Evolutionary conservation across 1,139 yeast genomes (phyloP), one percentile per base, ranked within the genome.

Genomic region (Saccharomycopsis crataegensis): DNA sequence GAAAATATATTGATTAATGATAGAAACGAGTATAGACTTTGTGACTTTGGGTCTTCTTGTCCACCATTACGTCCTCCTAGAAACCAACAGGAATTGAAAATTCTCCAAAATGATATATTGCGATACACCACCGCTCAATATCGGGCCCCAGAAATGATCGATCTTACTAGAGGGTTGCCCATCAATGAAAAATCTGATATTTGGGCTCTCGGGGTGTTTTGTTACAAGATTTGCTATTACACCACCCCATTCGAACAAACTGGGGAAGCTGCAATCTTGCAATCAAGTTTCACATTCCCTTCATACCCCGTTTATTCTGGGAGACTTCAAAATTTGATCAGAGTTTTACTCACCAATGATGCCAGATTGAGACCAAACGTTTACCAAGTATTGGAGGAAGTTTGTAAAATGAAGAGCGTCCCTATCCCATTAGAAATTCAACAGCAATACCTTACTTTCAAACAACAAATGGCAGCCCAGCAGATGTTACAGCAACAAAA

Each of bases 91-190:
- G 96, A 86, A 63, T 74, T 83, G 61, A 82, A 82, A 52, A 70
- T 77, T 14, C 69, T 91, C 48, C 87, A 86, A 59, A 88, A 87
- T 60, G 97, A 93, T 64, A 80, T 93, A 56, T 81, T 87, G 73
- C 83, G 84, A 59, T 94, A 93, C 67, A 93, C 99, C 0, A 93
- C 99, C 1, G 96, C 97, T n/a, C 99, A 93, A 67, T 93, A 93
- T 68, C 76, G 99, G 60, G 78, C 96, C 1, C 99, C 99, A 0
- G 99, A 93, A 68, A 93, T 93, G 99, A 78, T 94, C 53, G 98
- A 93, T 68, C 75, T 93, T 46, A 80, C 85, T 59, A 77, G 86
- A 59, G 88, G 94, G 3, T 77, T 85, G 57, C 95, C 98, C 3
- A 86, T 93, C 58, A 96, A 91, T 68, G 98, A 93, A 65, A 93